A percentile compares a stretch with the other conserved stretches of the same genome.
Conservation (phyloP, 495 filamentous ascomycete genomes). For the Lepraria neglecta region DNA sequence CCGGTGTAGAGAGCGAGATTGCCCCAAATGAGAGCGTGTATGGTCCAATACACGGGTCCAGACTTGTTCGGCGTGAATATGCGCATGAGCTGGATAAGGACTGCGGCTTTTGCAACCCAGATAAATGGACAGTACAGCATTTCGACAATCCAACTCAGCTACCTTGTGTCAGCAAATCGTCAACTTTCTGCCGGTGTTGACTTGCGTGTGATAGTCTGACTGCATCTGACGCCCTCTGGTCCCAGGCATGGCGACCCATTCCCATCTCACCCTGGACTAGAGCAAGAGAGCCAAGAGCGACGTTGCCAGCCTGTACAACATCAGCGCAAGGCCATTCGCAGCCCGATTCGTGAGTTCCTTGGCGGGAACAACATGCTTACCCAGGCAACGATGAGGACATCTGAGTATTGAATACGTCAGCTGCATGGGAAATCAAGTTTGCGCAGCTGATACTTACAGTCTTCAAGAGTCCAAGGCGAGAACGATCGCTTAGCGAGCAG, state of each 20-base stretch:
- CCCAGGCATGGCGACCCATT: neutral
- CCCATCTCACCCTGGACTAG: neutral
- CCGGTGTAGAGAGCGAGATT: neutral
- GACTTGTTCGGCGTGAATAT: slow-evolving; percentile 14
- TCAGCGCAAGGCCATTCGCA: too few relatives aligned
- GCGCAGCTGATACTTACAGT: neutral
- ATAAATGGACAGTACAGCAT: neutral
- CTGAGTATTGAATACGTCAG: neutral
- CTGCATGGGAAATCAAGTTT: neutral
- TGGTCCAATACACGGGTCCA: slow-evolving; percentile 2
- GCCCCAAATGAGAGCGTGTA: slow-evolving; percentile 6
- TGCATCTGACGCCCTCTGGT: neutral
- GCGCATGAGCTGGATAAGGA: slow-evolving; percentile 1
- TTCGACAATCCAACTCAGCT: slow-evolving; percentile 2
- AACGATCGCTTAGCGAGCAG: slow-evolving; percentile 8
- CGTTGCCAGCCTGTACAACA: neutral
- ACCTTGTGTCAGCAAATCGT: neutral
- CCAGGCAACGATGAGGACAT: slow-evolving; percentile 1
- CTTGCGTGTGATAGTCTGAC: neutral
- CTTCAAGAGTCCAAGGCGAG: slow-evolving; percentile 6
- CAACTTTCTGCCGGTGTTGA: neutral
- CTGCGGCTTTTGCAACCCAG: slow-evolving; percentile 1
- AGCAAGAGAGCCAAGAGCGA: neutral
- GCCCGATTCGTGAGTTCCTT: too few relatives aligned
- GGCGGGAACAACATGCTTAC: neutral